phyloP scores from a whole-genome alignment of 306 rosid genomes.

The Sindora glabra region DNA sequence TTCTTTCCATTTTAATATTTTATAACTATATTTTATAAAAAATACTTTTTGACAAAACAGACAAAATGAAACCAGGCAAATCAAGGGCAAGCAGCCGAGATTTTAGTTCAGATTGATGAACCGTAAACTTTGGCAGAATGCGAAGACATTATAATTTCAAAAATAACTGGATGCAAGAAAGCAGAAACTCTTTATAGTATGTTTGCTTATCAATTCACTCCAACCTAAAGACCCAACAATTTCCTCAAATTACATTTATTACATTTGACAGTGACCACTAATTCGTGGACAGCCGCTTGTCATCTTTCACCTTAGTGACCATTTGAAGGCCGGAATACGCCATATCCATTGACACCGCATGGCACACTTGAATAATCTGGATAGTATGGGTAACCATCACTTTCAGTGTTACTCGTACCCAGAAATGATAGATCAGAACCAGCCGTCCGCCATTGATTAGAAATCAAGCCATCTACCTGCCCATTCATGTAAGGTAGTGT shows the following conservation, averaged over 20 bases:
- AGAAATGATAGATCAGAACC: constrained; percentile 47
- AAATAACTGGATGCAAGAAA: constrained; percentile 34
- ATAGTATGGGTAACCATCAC: constrained; percentile 54
- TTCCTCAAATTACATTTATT: constrained; percentile 65
- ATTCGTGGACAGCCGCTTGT: constrained; percentile 20
- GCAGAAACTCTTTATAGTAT: constrained; percentile 68
- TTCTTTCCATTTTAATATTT: no score
- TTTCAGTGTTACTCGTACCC: constrained; percentile 50
- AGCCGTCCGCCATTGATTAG: constrained; percentile 68
- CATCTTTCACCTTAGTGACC: constrained; percentile 48
- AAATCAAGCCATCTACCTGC: constrained; percentile 64
- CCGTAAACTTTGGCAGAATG: constrained; percentile 17
- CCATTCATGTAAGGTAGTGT: constrained; percentile 51
- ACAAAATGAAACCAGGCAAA: no score
- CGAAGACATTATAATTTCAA: constrained; percentile 16
- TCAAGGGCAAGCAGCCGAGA: no score
- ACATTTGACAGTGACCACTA: constrained; percentile 37
- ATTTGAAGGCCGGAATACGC: constrained; percentile 74
- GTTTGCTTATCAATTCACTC: constrained; percentile 67
- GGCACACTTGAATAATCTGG: constrained; percentile 69
- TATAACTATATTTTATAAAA: no score
- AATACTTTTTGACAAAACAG: no score
- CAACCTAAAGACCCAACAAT: constrained; percentile 58
- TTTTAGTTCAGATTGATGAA: no score
- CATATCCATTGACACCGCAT: constrained; percentile 61